Base-by-base conservation (phyloP, 2,329 filamentous ascomycete species). In the Ophiostoma angusticollis region DNA sequence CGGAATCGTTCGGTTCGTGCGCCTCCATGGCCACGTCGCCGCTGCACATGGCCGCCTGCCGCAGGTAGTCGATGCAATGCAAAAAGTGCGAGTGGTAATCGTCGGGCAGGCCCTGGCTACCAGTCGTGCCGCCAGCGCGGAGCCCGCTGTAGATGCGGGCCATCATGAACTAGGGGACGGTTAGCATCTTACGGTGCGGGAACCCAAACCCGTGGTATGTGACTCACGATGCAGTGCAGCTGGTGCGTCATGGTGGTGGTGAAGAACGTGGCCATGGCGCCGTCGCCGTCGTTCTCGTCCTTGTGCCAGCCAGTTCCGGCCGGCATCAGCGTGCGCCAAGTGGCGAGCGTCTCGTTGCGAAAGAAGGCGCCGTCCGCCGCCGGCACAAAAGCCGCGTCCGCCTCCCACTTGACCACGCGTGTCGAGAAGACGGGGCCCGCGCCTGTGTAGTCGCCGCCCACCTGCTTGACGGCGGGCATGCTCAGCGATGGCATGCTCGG, bases 21-120 rank as follows among this genome's bases (percentile, higher is more conserved):
- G 57, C 55, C 46, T 60, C 58, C n/a, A 60, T 40, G 5, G 57
- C 54, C 34, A 58, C 50, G 41, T 61, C 58, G 29, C 54, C 55
- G 7, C 52, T 52, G 29, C 60, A 63, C 57, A 62, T 59, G 39
- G 61, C 55, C 6, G 56, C 54, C 41, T 63, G 59, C 7, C 60
- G 52, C 42, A 63, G 52, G 37, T 63, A 63, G 42, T 60, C 58
- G 39, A 63, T 56, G 49, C 60, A 63, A 47, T 64, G 60, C 33
- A 59, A 53, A 46, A 58, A 62, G 44, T 64, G 61, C 39, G 45
- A 43, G 41, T 54, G 45, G 32, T 53, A 52, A 35, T 58, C 55
- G 3, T 40, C 36, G 7, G 50, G 48, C 12, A 58, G 44, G 19
- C 45, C 40, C 7, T n/a, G 36, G 31, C 12, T 25, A 35, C 35